Evolutionary conservation across 371 early-diverging fungal genomes (phyloP).

Genomic region (Catenaria anguillulae): DNA sequence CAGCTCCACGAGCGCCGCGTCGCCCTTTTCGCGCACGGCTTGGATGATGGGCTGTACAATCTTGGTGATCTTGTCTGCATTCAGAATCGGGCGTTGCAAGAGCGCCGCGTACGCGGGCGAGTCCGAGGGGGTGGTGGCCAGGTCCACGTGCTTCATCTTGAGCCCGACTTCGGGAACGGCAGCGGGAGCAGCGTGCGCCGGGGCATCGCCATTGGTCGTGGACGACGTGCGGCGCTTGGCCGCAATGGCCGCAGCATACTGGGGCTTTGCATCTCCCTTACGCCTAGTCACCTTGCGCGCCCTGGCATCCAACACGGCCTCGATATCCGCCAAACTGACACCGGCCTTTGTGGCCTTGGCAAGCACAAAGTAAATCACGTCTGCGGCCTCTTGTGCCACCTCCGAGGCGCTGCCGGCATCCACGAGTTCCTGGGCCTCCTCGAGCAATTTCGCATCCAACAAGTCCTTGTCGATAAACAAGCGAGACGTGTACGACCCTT

Average conservation of each 20-base stretch:
- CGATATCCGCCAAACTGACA: constrained; percentile 70
- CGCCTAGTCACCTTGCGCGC: constrained; percentile 75
- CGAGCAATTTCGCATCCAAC: constrained; percentile 80
- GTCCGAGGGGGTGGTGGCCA: constrained; percentile 18
- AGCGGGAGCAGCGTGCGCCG: constrained; percentile 24
- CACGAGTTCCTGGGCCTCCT: constrained; percentile 88
- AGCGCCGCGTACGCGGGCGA: constrained; percentile 38
- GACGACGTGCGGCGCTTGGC: constrained; percentile 32
- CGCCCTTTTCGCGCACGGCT: constrained; percentile 66
- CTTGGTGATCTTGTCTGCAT: constrained; percentile 64
- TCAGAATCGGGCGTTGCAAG: constrained; percentile 78
- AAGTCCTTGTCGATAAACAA: constrained; percentile 69
- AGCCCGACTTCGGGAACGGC: constrained; percentile 15
- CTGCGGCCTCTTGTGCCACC: constrained; percentile 91
- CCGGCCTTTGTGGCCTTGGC: constrained; percentile 69
- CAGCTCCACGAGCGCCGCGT: constrained; percentile 63
- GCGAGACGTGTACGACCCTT: constrained; percentile 79
- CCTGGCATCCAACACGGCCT: constrained; percentile 63
- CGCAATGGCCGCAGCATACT: constrained; percentile 30
- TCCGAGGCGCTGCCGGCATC: constrained; percentile 58
- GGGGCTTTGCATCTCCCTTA: constrained; percentile 85
- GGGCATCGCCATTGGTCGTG: constrained; percentile 28
- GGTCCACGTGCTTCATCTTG: constrained; percentile 43
- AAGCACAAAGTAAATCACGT: constrained; percentile 87
- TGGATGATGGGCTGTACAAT: constrained; percentile 83